Conservation (phyloP, 1,284 basidiomycete genomes). For the Porodaedalea pini region DNA sequence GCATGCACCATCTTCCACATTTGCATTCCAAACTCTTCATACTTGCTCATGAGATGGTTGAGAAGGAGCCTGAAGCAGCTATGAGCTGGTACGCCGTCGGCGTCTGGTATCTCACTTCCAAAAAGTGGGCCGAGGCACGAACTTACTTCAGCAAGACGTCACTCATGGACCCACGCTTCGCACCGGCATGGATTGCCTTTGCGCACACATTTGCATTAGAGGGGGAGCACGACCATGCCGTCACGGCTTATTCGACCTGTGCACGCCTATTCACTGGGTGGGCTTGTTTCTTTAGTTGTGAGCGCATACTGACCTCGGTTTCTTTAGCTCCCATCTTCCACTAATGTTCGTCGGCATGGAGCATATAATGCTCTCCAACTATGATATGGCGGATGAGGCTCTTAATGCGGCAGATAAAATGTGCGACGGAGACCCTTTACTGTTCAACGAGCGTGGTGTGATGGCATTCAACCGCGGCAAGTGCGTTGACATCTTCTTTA, state of each 20-base stretch:
- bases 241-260: constrained; percentile 96
- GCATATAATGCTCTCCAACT: constrained; percentile 87
- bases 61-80: constrained; percentile 87
- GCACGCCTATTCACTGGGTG: constrained; percentile 92
- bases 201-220: constrained; percentile 96
- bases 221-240: constrained; percentile 97
- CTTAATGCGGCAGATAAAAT: constrained; percentile 77
- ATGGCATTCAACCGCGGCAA: constrained; percentile 84
- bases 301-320: constrained; percentile 2
- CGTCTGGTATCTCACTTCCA: constrained; percentile 88
- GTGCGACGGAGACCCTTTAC: constrained; percentile 83
- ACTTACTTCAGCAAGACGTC: constrained; percentile 96
- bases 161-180: constrained; percentile 95
- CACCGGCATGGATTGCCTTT: constrained; percentile 96
- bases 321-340: constrained; percentile 81
- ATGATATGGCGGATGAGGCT: constrained; percentile 81
- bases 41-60: constrained; percentile 92
- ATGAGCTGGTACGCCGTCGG: constrained; percentile 99
- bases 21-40: constrained; percentile 92
- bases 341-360: constrained; percentile 98
- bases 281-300: constrained; percentile 26
- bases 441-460: constrained; percentile 91
- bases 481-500: constrained; percentile 45
- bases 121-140: constrained; percentile 84
- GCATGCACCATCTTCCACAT: constrained; percentile 93